phyloP scores from a whole-genome alignment of 495 filamentous ascomycete genomes.

The Penicillium paxilli region DNA sequence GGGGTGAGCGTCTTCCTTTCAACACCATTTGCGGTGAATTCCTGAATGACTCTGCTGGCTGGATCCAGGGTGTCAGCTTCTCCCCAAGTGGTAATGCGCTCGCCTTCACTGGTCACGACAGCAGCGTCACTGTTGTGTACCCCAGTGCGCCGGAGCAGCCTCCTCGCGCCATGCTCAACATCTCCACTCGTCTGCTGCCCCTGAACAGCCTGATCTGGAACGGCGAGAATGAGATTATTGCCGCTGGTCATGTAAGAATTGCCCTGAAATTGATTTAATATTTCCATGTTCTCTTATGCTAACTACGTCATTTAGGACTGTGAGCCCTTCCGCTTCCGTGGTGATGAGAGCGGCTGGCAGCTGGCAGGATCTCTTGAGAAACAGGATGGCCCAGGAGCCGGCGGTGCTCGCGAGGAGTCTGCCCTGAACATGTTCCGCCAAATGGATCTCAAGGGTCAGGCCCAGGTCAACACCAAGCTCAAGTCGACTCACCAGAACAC shows the following conservation, averaged over 20 bases:
- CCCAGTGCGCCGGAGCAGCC: slow-evolving; percentile 89
- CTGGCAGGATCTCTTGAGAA: slow-evolving; percentile 79
- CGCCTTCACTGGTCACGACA: slow-evolving; percentile 91
- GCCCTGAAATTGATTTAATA: not conserved
- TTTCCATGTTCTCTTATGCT: too few species aligned
- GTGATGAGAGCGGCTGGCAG: slow-evolving; percentile 82
- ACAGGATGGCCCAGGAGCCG: slow-evolving; percentile 50
- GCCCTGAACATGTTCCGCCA: slow-evolving; percentile 99
- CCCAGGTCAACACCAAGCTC: slow-evolving; percentile 83
- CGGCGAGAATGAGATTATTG: slow-evolving; percentile 89
- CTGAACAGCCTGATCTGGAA: slow-evolving; percentile 93
- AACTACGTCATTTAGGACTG: slow-evolving; percentile 61
- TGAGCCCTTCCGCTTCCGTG: slow-evolving; percentile 86
- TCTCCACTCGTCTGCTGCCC: slow-evolving; percentile 85
- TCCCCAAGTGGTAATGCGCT: slow-evolving; percentile 89
- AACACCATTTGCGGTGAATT: slow-evolving; percentile 98
- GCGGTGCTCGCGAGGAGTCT: slow-evolving; percentile 70
- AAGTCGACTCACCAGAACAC: slow-evolving; percentile 98
- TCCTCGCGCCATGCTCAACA: slow-evolving; percentile 81
- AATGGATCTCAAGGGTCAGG: slow-evolving; percentile 96
- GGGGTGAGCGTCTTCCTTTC: slow-evolving; percentile 95
- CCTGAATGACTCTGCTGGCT: slow-evolving; percentile 91
- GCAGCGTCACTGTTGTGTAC: slow-evolving; percentile 94
- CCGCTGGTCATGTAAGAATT: slow-evolving; percentile 76
- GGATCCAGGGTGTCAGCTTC: slow-evolving; percentile 90